Percentiles rank a stretch among this genome's conserved stretches.
Conservation (phyloP, 495 filamentous ascomycete genomes). For the Aspergillus baeticus region DNA sequence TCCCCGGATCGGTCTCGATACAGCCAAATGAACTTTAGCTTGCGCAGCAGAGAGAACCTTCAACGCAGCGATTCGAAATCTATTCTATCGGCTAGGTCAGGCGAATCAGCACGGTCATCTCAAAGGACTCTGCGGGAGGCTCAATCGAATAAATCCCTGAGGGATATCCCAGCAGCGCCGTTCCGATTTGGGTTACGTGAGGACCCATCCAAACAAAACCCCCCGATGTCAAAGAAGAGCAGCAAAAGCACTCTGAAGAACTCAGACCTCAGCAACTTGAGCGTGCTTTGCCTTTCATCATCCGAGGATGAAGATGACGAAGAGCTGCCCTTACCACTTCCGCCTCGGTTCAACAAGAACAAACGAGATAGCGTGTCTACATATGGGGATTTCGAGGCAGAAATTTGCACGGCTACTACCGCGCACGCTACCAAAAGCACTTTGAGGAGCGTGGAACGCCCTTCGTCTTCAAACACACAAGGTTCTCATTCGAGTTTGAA, state of each 20-base stretch:
- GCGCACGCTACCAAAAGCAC: constrained; percentile 33
- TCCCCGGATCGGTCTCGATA: constrained; percentile 3
- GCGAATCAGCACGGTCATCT: constrained; percentile 6
- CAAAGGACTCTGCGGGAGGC: constrained; percentile 17
- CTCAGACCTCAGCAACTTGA: constrained; percentile 48
- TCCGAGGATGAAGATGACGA: constrained; percentile 54
- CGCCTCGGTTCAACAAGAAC: constrained; percentile 12
- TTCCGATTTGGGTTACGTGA: constrained; percentile 17
- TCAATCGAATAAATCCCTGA: constrained; percentile 22
- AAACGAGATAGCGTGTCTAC: constrained; percentile 38
- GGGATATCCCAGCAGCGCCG: constrained; percentile 6
- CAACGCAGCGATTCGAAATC: constrained; percentile 20
- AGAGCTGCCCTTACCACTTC: constrained; percentile 18
- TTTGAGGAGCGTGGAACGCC: constrained; percentile 28
- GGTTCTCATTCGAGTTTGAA: constrained; percentile 25
- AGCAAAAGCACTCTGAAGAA: constrained; percentile 46
- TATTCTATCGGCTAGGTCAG: constrained; percentile 8
- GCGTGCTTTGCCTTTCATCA: constrained; percentile 56
- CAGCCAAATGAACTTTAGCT: constrained; percentile 10
- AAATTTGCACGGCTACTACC: constrained; percentile 43
- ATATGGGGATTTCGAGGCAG: constrained; percentile 38
- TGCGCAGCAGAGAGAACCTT: constrained; percentile 28
- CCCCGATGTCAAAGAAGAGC: constrained; percentile 36
- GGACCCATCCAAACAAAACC: constrained; percentile 12
- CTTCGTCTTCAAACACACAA: constrained; percentile 29